These are phyloP conservation scores for Solanum sejunctum DNA, from an alignment of 257 asterid species.

Conservation along the genomic window DNA sequence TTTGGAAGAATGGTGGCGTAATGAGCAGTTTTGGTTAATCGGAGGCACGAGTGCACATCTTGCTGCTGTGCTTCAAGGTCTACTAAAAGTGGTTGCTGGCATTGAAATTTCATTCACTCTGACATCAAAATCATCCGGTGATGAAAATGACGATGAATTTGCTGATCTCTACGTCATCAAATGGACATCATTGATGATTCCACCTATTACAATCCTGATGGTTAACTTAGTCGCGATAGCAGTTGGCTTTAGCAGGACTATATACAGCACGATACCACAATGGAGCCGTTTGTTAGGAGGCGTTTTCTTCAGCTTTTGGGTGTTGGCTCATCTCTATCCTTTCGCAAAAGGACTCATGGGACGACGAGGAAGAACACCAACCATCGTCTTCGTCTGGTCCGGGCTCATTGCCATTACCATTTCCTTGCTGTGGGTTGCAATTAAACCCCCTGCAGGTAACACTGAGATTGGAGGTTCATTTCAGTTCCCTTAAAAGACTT, in stretches of 20 bases:
- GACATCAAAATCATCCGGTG: conserved; percentile 66
- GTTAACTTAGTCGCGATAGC: conserved; percentile 67
- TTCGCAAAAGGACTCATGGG: conserved; percentile 87
- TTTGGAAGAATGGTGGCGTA: conserved; percentile 87
- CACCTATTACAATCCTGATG: conserved; percentile 65
- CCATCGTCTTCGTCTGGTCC: conserved; percentile 79
- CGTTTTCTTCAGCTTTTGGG: conserved; percentile 90
- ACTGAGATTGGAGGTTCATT: conserved; percentile 70
- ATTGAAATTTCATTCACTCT: conserved; percentile 73
- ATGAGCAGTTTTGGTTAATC: conserved; percentile 82
- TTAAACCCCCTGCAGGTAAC: conserved; percentile 52
- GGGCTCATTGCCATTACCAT: conserved; percentile 78
- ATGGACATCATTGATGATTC: conserved; percentile 71
- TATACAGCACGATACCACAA: conserved; percentile 69
- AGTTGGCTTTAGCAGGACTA: conserved; percentile 69
- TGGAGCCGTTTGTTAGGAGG: conserved; percentile 88
- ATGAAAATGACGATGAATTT: conserved; percentile 54
- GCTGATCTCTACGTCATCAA: conserved; percentile 60
- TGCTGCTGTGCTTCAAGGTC: conserved; percentile 81
- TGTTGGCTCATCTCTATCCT: conserved; percentile 69
- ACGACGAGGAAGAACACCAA: conserved; percentile 69
- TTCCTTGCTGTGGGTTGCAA: conserved; percentile 74
- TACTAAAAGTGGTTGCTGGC: conserved; percentile 72
- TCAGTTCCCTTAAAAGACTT: conserved; percentile 43
- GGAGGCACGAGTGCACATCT: conserved; percentile 91